phyloP scores from a whole-genome alignment of 768 basidiomycete genomes.

The Imleria badia region DNA sequence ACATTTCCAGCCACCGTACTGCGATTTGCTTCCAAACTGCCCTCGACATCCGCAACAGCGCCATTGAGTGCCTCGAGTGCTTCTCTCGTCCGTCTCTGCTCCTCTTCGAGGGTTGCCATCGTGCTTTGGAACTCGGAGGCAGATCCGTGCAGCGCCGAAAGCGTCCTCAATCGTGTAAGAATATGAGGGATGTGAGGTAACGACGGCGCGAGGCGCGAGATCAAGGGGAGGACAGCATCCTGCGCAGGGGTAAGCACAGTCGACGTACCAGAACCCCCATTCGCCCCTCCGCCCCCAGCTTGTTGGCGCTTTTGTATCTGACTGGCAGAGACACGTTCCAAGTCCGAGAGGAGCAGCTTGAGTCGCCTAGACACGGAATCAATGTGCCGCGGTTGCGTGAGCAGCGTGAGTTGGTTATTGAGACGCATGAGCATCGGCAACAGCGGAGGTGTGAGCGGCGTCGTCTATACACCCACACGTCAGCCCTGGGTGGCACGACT shows the following conservation, averaged over 20 bases:
- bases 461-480: slow-evolving; percentile 44
- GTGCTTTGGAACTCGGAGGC: slow-evolving; percentile 76
- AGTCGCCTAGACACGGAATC: slow-evolving; percentile 93
- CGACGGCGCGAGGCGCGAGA: slow-evolving; percentile 68
- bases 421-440: slow-evolving; percentile 78
- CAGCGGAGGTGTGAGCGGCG: slow-evolving; percentile 77
- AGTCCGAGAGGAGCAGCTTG: slow-evolving; percentile 88
- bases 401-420: slow-evolving; percentile 79
- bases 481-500: not conserved
- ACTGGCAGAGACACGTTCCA: slow-evolving; percentile 71
- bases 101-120: slow-evolving; percentile 65
- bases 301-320: slow-evolving; percentile 27
- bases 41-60: slow-evolving; percentile 72
- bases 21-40: slow-evolving; percentile 73
- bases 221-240: slow-evolving; percentile 66
- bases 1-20: slow-evolving; percentile 73
- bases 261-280: slow-evolving; percentile 10
- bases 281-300: slow-evolving; percentile 7
- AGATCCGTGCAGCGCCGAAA: slow-evolving; percentile 78
- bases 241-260: slow-evolving; percentile 35
- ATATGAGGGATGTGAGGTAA: slow-evolving; percentile 88
- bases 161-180: slow-evolving; percentile 81
- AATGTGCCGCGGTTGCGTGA: slow-evolving; percentile 94
- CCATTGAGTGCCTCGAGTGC: slow-evolving; percentile 64
- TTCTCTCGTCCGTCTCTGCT: slow-evolving; percentile 63